Conservation (phyloP, 1,284 basidiomycete genomes). For the Puccinia novopanici region DNA sequence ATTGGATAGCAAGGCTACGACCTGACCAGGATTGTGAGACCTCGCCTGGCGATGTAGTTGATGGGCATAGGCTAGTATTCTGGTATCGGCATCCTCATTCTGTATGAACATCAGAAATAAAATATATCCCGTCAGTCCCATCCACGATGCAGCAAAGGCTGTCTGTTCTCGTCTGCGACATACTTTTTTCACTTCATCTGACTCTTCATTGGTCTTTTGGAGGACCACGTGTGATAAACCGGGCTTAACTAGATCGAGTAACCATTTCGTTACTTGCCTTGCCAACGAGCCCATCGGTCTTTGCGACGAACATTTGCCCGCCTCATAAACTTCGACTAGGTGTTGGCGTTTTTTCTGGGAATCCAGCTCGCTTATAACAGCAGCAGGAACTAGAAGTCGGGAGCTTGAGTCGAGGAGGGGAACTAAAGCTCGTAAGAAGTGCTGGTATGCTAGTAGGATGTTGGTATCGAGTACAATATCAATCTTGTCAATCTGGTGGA, state of each 20-base stretch:
- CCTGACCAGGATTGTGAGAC: neutral
- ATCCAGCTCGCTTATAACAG: constrained; percentile 35
- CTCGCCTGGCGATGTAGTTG: constrained; percentile 13
- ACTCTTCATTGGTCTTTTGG: constrained; percentile 23
- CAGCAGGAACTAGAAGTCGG: constrained; percentile 16
- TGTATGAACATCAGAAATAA: neutral
- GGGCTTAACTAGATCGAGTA: constrained; percentile 1
- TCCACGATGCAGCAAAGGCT: neutral
- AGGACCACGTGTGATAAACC: neutral
- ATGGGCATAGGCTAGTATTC: constrained; percentile 27
- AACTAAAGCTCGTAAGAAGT: constrained; percentile 22
- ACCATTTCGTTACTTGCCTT: constrained; percentile 34
- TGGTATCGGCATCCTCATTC: constrained; percentile 19
- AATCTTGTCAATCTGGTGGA: neutral
- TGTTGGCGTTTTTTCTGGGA: constrained; percentile 16
- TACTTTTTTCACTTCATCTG: neutral
- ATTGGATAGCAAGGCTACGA: constrained; percentile 28
- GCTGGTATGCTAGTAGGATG: constrained; percentile 27
- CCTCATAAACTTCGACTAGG: constrained; percentile 24
- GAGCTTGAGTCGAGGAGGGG: neutral
- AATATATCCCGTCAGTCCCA: constrained; percentile 8
- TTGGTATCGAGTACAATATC: constrained; percentile 42
- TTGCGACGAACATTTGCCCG: neutral
- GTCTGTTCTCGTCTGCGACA: neutral
- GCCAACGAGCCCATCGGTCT: constrained; percentile 18